Base-by-base conservation (phyloP, 805 yeast species). In the Kregervanrija fluxuum region DNA sequence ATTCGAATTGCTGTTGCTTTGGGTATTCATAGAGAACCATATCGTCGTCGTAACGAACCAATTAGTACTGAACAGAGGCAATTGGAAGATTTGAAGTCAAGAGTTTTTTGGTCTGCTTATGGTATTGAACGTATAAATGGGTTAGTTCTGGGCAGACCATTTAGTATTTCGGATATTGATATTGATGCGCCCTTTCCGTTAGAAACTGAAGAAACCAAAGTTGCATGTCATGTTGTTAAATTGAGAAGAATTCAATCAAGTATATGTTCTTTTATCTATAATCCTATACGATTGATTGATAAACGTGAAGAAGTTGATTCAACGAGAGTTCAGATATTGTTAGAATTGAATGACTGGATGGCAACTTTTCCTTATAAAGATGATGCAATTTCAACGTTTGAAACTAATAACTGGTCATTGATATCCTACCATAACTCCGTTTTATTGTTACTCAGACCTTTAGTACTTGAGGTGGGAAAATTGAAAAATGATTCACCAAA, bases 31-130 rank as follows among this genome's bases (percentile, higher is more conserved):
- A 49, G 65, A 39, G 52, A 52, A 33, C 60, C 64, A 1, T 59
- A 51, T 34, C 41, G 52, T 28, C 36, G 33, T 17, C 40, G 11
- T 32, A 40, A 35, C 17, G 35, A 32, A 8, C 33, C 35, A 6
- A 15, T 41, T 5, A 14, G 46, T 22, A 34, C 41, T 39, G 42
- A 50, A 34, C 15, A 41, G 11, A 41, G 45, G 13, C 41, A 41
- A 12, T 30, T 48, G 11, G 44, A 52, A 33, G 56, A 62, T 42
- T 43, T 62, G 40, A 54, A 54, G 40, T 50, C 55, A 9, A 46
- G 67, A 28, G 50, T 65, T 6, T 64, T 65, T 44, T 65, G 68
- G 68, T 60, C 61, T 44, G 66, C 66, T 4, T 65, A 63, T 47
- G 63, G 66, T 5, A 50, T 64, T 50, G 68, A 65, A 45, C 45